Percentiles rank a stretch among this genome's conserved stretches.
These are phyloP conservation scores for Cyclostephanos tholiformis DNA, from an alignment of 108 stramenopile species.

Conservation along the genomic window DNA sequence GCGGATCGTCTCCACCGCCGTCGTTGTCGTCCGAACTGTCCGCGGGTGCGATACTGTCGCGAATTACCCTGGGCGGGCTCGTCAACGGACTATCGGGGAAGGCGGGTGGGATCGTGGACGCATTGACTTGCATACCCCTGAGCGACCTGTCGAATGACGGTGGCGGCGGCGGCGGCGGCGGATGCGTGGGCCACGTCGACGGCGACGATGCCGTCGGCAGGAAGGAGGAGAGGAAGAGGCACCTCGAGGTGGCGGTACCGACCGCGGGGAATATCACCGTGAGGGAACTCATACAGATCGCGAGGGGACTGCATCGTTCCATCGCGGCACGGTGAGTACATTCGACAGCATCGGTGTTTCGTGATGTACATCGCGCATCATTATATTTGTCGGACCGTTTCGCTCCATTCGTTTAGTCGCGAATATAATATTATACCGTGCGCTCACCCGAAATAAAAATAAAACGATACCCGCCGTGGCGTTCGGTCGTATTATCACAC, in stretches of 20 bases:
- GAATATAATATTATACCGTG: neutral
- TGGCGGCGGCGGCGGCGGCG: neutral
- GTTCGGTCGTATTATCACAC: too few relatives aligned
- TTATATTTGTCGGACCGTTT: too few relatives aligned
- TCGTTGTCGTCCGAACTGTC: slow-evolving; percentile 20
- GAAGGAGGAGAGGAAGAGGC: slow-evolving; percentile 8
- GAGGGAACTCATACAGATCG: slow-evolving; percentile 39
- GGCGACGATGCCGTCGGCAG: neutral
- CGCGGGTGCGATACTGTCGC: slow-evolving; percentile 64
- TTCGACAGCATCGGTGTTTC: neutral
- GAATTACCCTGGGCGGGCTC: slow-evolving; percentile 72
- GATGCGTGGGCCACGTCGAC: too few relatives aligned
- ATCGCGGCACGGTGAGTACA: slow-evolving; percentile 46
- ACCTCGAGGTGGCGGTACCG: slow-evolving; percentile 22
- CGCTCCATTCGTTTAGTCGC: too few relatives aligned
- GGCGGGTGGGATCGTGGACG: slow-evolving; percentile 57
- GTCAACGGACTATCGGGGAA: slow-evolving; percentile 71
- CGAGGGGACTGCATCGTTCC: slow-evolving; percentile 41
- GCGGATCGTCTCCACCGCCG: neutral
- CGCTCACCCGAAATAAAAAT: neutral
- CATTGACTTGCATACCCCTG: slow-evolving; percentile 40
- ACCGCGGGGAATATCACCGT: slow-evolving; percentile 35
- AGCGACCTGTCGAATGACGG: slow-evolving; percentile 25
- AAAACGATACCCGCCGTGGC: too few relatives aligned
- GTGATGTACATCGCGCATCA: neutral